phyloP scores from a whole-genome alignment of 768 basidiomycete genomes.

The Calocybe gangraenosa region DNA sequence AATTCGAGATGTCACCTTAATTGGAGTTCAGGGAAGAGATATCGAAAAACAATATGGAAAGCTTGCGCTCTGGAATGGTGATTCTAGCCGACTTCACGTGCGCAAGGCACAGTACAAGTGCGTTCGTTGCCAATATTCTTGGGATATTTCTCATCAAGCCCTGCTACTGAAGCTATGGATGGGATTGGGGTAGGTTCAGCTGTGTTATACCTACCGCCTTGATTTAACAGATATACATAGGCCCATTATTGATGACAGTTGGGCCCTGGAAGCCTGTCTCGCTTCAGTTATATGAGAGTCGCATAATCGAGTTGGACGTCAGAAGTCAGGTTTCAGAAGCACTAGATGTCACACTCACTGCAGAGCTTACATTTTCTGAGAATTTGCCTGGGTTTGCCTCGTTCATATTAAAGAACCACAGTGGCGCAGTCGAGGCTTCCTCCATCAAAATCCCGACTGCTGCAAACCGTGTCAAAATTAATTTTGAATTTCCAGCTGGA shows the following conservation, averaged over 20 bases:
- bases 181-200: conserved; percentile 75
- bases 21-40: conserved; percentile 55
- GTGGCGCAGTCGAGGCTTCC: conserved; percentile 43
- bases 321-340: conserved; percentile 52
- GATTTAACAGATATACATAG: conserved; percentile 26
- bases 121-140: conserved; percentile 18
- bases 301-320: conserved; percentile 64
- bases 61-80: conserved; percentile 80
- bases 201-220: neutral
- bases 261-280: conserved; percentile 85
- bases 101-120: conserved; percentile 93
- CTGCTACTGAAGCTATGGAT: conserved; percentile 60
- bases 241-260: conserved; percentile 80
- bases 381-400: conserved; percentile 34
- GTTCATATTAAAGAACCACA: conserved; percentile 44
- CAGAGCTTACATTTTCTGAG: conserved; percentile 39
- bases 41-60: conserved; percentile 65
- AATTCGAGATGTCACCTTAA: neutral
- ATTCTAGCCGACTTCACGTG: conserved; percentile 84
- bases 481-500: conserved; percentile 49
- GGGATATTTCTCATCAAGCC: neutral
- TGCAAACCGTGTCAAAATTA: conserved; percentile 30
- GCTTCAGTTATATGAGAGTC: conserved; percentile 62
- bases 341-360: conserved; percentile 48
- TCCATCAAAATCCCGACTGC: conserved; percentile 31